Evolutionary conservation across 306 rosid genomes (phyloP).

Genomic region (Malus asiatica): DNA sequence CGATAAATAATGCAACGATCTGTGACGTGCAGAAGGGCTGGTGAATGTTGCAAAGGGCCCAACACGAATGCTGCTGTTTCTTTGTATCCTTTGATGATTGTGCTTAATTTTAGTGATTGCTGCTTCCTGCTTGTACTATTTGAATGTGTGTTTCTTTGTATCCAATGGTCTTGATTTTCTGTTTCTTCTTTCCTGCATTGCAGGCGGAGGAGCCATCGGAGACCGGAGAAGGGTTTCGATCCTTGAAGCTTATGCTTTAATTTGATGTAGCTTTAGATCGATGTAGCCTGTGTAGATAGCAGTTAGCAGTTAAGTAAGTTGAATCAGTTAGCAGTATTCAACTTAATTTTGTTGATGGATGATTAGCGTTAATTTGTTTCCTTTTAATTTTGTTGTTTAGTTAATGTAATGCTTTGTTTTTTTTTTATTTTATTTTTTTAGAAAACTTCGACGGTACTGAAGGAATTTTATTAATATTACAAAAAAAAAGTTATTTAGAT

Average conservation of each 20-base stretch:
- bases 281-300: background rate
- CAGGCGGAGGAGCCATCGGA: background rate
- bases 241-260: background rate
- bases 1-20: constrained; percentile 28
- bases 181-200: background rate
- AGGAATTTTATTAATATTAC: too few relatives aligned
- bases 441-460: fast-evolving
- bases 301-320: background rate
- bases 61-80: constrained; percentile 15
- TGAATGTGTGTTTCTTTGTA: background rate
- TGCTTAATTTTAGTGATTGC: background rate
- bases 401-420: too few relatives aligned
- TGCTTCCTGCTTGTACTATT: background rate
- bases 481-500: too few relatives aligned
- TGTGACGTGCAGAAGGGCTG: constrained; percentile 39
- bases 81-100: constrained; percentile 40
- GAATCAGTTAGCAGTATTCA: background rate
- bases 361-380: too few relatives aligned
- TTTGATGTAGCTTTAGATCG: background rate
- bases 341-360: too few relatives aligned
- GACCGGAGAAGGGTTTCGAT: background rate
- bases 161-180: background rate
- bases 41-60: constrained; percentile 41
- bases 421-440: too few relatives aligned
- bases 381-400: too few relatives aligned